phyloP scores from a whole-genome alignment of 73 alveolate species.

The Paramecium sonneborni region DNA sequence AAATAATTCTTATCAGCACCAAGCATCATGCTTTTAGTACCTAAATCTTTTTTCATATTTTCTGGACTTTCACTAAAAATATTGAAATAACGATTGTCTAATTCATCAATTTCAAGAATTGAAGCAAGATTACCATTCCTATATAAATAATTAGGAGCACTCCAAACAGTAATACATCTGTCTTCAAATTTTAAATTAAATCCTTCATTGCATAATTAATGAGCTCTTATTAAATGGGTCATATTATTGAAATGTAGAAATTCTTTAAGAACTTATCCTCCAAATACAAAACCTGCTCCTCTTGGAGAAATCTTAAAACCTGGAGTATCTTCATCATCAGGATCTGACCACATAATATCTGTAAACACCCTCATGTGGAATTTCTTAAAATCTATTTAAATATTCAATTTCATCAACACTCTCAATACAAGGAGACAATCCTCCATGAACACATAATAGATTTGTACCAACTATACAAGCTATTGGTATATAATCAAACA shows the following conservation, averaged over 20 bases:
- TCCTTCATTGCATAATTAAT: slow-evolving; percentile 97
- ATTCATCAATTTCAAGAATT: slow-evolving; percentile 96
- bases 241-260: slow-evolving; percentile 92
- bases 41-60: slow-evolving; percentile 72
- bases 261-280: slow-evolving; percentile 94
- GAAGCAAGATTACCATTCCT: slow-evolving; percentile 89
- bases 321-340: slow-evolving; percentile 86
- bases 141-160: slow-evolving; percentile 98
- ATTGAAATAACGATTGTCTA: slow-evolving; percentile 86
- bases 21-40: slow-evolving; percentile 40
- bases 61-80: slow-evolving; percentile 94
- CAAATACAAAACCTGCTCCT: slow-evolving; percentile 99
- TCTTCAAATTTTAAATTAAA: slow-evolving; percentile 89
- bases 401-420: slow-evolving; percentile 92
- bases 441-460: slow-evolving; percentile 99
- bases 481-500: slow-evolving; percentile 97
- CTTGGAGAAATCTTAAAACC: slow-evolving; percentile 92
- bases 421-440: slow-evolving; percentile 95
- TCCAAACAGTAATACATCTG: slow-evolving; percentile 94
- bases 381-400: slow-evolving; percentile 93
- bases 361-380: slow-evolving; percentile 99
- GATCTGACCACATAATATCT: slow-evolving; percentile 99
- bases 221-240: slow-evolving; percentile 94
- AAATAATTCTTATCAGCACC: slow-evolving; percentile 53
- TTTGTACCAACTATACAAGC: slow-evolving; percentile 94